Percentiles rank a stretch among this genome's conserved stretches.
These are phyloP conservation scores for Tetratostichococcus sp. DNA, from an alignment of 139 green algal species.

Conservation along the genomic window DNA sequence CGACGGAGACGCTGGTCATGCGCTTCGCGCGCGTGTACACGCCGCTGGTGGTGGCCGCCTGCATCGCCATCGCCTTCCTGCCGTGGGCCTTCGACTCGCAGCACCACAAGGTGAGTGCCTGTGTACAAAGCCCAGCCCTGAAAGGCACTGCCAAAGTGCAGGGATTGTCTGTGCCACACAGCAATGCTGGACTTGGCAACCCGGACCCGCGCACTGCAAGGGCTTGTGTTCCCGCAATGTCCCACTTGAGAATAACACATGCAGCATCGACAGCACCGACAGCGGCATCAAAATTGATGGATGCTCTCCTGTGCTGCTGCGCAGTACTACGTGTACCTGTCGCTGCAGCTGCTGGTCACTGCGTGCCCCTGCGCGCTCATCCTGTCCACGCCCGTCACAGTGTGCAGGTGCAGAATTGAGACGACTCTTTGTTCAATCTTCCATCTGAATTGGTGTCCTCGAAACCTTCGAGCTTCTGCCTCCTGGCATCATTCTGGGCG, in stretches of 20 bases:
- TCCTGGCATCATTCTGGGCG: background rate
- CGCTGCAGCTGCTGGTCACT: slow-evolving; percentile 72
- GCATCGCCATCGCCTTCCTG: slow-evolving; percentile 44
- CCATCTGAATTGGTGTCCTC: background rate
- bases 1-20: slow-evolving; percentile 48
- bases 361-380: slow-evolving; percentile 84
- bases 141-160: too few species aligned
- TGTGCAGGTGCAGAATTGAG: slow-evolving; percentile 30
- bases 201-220: too few species aligned
- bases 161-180: too few species aligned
- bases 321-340: slow-evolving; percentile 59
- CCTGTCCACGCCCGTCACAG: slow-evolving; percentile 71
- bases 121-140: background rate
- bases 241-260: too few species aligned
- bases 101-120: slow-evolving; percentile 2
- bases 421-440: slow-evolving; percentile 22
- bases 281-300: too few species aligned
- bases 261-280: too few species aligned
- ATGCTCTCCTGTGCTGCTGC: too few species aligned
- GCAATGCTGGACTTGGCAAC: too few species aligned
- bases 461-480: too few species aligned
- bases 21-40: slow-evolving; percentile 72
- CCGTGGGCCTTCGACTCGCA: slow-evolving; percentile 16
- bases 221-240: too few species aligned
- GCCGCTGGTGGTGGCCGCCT: slow-evolving; percentile 58